phyloP scores from a whole-genome alignment of 306 rosid genomes.

The Betula pendula region DNA sequence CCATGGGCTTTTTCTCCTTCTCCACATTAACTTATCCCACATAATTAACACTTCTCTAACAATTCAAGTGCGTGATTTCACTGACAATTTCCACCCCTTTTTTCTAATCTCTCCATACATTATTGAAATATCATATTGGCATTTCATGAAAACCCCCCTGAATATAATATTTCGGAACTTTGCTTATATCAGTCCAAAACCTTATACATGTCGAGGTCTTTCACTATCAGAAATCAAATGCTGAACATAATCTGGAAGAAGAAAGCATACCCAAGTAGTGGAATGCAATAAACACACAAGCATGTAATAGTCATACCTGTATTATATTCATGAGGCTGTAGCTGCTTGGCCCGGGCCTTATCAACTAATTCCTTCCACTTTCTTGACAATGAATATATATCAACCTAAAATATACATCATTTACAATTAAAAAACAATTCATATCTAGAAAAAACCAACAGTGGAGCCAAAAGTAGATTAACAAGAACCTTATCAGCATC shows the following conservation, averaged over 20 bases:
- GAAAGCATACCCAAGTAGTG: not conserved
- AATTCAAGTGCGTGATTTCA: not conserved
- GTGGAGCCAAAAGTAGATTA: constrained; percentile 13
- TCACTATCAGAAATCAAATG: not conserved
- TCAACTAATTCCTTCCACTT: constrained; percentile 98
- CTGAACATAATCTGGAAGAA: not conserved
- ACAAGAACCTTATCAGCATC: constrained; percentile 86
- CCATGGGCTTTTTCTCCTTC: not conserved
- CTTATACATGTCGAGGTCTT: not conserved
- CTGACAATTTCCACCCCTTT: not conserved
- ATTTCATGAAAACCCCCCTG: not conserved
- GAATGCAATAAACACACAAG: not conserved
- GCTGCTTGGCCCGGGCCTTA: constrained; percentile 94
- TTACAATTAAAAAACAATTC: constrained; percentile 4
- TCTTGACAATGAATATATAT: constrained; percentile 85
- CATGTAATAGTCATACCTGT: constrained; percentile 48
- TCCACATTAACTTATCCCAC: not conserved
- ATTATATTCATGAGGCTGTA: constrained; percentile 87
- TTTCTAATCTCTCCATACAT: not conserved
- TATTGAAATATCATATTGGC: not conserved
- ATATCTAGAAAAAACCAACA: constrained; percentile 8
- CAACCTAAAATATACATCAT: constrained; percentile 53
- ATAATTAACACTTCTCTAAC: not conserved
- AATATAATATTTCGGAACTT: not conserved
- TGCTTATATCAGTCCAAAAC: not conserved